phyloP scores from a whole-genome alignment of 192 early-diverging fungal species.

The Podila horticola region DNA sequence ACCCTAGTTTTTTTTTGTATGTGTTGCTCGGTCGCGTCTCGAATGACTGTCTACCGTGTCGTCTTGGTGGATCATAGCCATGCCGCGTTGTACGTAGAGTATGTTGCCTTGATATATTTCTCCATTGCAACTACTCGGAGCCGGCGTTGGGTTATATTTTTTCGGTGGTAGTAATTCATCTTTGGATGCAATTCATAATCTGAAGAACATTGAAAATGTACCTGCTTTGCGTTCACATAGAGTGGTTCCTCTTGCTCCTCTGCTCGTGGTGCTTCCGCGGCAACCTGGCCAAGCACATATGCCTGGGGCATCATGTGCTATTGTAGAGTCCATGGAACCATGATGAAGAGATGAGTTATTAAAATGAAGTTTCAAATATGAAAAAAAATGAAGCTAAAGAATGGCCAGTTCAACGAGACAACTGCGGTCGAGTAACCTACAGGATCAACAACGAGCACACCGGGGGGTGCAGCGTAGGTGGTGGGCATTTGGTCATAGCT shows the following conservation, averaged over 20 bases:
- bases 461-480: conserved; percentile 22
- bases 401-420: too few relatives aligned
- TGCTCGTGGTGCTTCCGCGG: conserved; percentile 1
- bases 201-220: background rate
- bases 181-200: background rate
- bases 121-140: too few relatives aligned
- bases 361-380: background rate
- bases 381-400: background rate
- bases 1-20: conserved; percentile 32
- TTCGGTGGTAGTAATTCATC: background rate
- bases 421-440: conserved; percentile 5
- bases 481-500: conserved; percentile 20
- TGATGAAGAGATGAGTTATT: background rate
- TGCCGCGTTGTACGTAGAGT: too few relatives aligned
- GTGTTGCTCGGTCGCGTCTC: conserved; percentile 34
- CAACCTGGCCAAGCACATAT: conserved; percentile 40
- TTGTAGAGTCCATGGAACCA: background rate
- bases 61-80: too few relatives aligned
- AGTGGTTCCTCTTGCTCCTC: conserved; percentile 77
- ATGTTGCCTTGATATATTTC: too few relatives aligned
- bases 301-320: conserved; percentile 45
- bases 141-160: background rate
- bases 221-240: conserved; percentile 94
- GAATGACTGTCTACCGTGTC: background rate
- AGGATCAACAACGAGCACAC: conserved; percentile 46